phyloP scores from a whole-genome alignment of 495 filamentous ascomycete species.

The Hypoxylon lienhwacheense region DNA sequence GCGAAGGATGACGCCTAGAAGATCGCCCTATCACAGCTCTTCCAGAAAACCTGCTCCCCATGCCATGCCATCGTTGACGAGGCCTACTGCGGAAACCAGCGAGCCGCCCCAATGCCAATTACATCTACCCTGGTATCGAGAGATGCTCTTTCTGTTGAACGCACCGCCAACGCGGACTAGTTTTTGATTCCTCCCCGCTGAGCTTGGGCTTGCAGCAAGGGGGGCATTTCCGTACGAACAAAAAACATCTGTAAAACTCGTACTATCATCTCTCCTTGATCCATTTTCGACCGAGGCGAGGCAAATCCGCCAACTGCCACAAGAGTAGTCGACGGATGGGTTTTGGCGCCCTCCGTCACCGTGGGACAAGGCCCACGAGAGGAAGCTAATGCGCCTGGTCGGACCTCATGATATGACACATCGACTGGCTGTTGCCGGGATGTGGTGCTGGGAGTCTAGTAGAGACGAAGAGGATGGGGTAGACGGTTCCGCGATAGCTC shows the following conservation, averaged over 20 bases:
- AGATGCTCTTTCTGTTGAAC: constrained; percentile 66
- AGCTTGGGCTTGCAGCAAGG: constrained; percentile 41
- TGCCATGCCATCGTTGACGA: constrained; percentile 45
- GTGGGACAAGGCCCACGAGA: constrained; percentile 54
- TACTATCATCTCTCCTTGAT: constrained; percentile 52
- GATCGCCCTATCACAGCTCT: constrained; percentile 1
- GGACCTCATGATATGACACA: constrained; percentile 50
- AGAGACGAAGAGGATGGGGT: constrained; percentile 25
- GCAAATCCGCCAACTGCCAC: constrained; percentile 39
- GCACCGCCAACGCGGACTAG: constrained; percentile 79
- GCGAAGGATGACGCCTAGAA: constrained; percentile 16
- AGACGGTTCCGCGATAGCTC: constrained; percentile 25
- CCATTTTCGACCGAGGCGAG: constrained; percentile 45
- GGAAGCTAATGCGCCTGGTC: constrained; percentile 78
- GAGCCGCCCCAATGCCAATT: constrained; percentile 38
- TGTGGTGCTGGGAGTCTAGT: constrained; percentile 43
- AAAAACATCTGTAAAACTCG: constrained; percentile 88
- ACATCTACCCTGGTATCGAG: constrained; percentile 38
- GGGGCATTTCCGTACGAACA: constrained; percentile 70
- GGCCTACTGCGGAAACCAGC: constrained; percentile 44
- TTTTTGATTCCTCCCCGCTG: constrained; percentile 82
- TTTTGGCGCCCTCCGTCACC: constrained; percentile 67
- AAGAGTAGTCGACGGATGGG: constrained; percentile 37
- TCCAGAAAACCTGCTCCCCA: constrained; percentile 23
- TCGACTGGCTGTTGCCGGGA: constrained; percentile 46